Evolutionary conservation across 2,329 filamentous ascomycete species (phyloP).

Genomic region (Fusarium siculi): DNA sequence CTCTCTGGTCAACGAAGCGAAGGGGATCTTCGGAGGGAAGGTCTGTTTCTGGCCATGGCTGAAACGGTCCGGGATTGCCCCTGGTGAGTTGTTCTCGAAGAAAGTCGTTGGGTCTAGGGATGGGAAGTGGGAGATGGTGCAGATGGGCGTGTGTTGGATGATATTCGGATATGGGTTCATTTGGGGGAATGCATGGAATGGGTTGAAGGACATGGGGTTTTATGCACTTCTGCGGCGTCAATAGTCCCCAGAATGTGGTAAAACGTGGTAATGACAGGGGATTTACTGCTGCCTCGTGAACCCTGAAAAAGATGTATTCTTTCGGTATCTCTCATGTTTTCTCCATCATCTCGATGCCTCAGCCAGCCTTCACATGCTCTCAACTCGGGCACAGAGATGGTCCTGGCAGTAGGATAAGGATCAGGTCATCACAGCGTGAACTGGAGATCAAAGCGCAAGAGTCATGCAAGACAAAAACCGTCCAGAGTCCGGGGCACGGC

Average conservation of each 20-base stretch:
- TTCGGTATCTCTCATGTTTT: not conserved
- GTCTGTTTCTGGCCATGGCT: constrained; percentile 38
- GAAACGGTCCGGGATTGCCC: constrained; percentile 28
- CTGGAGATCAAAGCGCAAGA: constrained; percentile 20
- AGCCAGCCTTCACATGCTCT: not conserved
- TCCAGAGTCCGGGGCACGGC: constrained; percentile 28
- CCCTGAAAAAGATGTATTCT: constrained; percentile 8
- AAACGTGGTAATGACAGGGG: constrained; percentile 34
- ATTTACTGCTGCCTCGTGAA: constrained; percentile 6
- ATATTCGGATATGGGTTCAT: constrained; percentile 4
- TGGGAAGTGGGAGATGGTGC: not conserved
- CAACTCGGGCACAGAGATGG: not conserved
- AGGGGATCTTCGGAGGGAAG: constrained; percentile 21
- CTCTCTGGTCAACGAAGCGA: constrained; percentile 37
- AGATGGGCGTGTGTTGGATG: not conserved
- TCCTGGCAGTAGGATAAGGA: not conserved
- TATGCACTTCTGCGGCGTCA: constrained; percentile 25
- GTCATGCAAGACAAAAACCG: constrained; percentile 29
- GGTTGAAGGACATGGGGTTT: not conserved
- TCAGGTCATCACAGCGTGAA: not conserved
- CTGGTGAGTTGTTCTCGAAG: not conserved
- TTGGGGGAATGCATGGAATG: constrained; percentile 5
- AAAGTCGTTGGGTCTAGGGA: constrained; percentile 6
- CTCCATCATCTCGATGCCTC: not conserved
- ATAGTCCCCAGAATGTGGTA: constrained; percentile 18